Base-by-base conservation (phyloP, 2,329 filamentous ascomycete species). In the Zopfia rhizophila region DNA sequence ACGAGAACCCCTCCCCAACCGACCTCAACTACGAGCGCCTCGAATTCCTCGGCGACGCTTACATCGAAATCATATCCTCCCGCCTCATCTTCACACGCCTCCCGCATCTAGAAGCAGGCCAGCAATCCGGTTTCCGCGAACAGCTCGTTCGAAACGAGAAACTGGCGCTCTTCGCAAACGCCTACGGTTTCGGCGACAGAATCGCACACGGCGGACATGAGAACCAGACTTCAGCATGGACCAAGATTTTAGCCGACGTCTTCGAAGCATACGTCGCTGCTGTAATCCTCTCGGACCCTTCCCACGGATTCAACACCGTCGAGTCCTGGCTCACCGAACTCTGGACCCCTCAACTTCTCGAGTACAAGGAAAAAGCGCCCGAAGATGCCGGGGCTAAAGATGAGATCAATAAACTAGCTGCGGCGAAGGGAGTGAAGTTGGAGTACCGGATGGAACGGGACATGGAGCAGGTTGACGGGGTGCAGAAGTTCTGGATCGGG, bases 201-300 rank as follows among this genome's bases (percentile, higher is more conserved):
- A 81, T 89, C 6, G 78, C 77, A 19, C 74, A 87, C 81, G 65
- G 61, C 4, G 63, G 65, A 11, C 43, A 69, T 33, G 60, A 72
- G 39, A 48, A 53, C 8, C 60, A 61, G 30, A 60, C 48, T 16
- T 69, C 60, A 60, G 65, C 22, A 40, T 73, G 39, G 63, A 81
- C 76, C 11, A 97, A 97, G 70, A 84, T 91, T 7, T 79, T 89
- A 44, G 92, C 87, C 7, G 93, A 97, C 65, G 81, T 97, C 13
- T 95, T 97, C 60, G 93, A 97, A 69, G 89, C 93, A 0, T 97
- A 95, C 59, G 83, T 96, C 12, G 92, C 89, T 7, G 92, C 88
- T 3, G 73, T 92, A 5, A 81, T 96, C 23, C 74, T 90, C 2
- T 85, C 87, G 1, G 82, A 91, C 58, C 78, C 84, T 0, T 33